Conservation (phyloP, 371 early-diverging fungal species). For the Syncephalastrum contaminatum region DNA sequence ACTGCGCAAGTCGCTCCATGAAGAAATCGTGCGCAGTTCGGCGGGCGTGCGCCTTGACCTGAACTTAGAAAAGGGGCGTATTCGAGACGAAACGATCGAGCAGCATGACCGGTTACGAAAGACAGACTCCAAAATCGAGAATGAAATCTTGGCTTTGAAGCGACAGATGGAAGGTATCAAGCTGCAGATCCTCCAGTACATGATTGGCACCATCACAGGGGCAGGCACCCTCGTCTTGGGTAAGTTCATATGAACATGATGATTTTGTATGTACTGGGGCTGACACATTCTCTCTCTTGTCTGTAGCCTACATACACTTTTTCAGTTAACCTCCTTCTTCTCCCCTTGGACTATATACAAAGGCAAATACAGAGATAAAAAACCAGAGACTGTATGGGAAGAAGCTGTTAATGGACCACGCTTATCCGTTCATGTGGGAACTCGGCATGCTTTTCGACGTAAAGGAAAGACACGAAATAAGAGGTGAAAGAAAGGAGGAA, state of each 20-base stretch:
- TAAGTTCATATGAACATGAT: slow-evolving; percentile 18
- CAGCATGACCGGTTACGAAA: slow-evolving; percentile 85
- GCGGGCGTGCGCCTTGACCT: slow-evolving; percentile 88
- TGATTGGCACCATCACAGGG: slow-evolving; percentile 85
- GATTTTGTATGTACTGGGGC: too few relatives aligned
- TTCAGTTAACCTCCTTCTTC: slow-evolving; percentile 6
- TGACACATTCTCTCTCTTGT: too few relatives aligned
- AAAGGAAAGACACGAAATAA: too few relatives aligned
- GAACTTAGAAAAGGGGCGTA: slow-evolving; percentile 88
- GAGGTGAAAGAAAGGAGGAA: too few relatives aligned
- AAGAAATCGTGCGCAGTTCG: slow-evolving; percentile 87
- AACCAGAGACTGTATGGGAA: too few relatives aligned
- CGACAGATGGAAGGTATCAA: slow-evolving; percentile 93
- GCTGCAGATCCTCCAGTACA: slow-evolving; percentile 79
- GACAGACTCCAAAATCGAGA: slow-evolving; percentile 84
- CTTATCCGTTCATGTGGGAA: too few relatives aligned
- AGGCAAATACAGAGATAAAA: too few relatives aligned
- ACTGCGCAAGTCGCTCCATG: slow-evolving; percentile 74
- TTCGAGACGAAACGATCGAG: slow-evolving; percentile 79
- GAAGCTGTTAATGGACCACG: too few relatives aligned
- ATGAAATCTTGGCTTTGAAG: slow-evolving; percentile 77
- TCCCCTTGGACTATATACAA: background rate
- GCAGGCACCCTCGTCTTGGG: slow-evolving; percentile 76
- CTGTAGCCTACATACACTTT: slow-evolving; percentile 17
- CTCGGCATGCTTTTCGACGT: too few relatives aligned